Conservation (phyloP, 768 basidiomycete genomes). For the Boletus rufocinnamomeus region DNA sequence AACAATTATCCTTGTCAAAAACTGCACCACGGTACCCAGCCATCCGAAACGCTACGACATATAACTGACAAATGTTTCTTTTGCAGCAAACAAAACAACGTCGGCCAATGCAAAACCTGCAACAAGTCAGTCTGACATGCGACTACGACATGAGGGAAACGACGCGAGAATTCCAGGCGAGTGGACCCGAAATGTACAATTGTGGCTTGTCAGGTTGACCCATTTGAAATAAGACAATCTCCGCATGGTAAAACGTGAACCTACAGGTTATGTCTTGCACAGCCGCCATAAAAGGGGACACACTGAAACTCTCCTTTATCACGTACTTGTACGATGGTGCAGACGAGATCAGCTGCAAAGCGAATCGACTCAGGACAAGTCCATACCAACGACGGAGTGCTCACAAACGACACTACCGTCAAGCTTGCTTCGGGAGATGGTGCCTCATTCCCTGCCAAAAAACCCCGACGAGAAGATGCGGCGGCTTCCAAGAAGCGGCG, state of each 20-base stretch:
- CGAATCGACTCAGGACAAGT: neutral
- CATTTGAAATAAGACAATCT: neutral
- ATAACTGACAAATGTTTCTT: constrained; percentile 77
- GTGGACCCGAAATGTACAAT: constrained; percentile 65
- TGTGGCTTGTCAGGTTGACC: neutral
- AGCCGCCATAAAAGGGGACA: neutral
- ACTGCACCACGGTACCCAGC: neutral
- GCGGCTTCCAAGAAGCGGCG: neutral
- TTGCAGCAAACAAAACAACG: constrained; percentile 35
- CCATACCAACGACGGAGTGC: neutral
- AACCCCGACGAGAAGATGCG: neutral
- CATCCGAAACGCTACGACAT: constrained; percentile 48
- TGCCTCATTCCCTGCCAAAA: neutral
- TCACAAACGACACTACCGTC: neutral
- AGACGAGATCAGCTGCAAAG: constrained; percentile 1
- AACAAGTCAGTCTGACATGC: constrained; percentile 49
- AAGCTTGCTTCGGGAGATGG: neutral
- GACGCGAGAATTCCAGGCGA: constrained; percentile 50
- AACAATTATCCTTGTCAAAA: neutral
- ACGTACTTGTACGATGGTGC: neutral
- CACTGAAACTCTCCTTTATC: neutral
- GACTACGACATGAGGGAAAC: constrained; percentile 56
- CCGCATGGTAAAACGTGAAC: too few relatives aligned
- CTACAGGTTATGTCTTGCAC: neutral
- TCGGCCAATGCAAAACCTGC: neutral